Percentiles rank a stretch among this genome's conserved stretches.
Conservation (phyloP, 495 filamentous ascomycete species). For the Aspergillus campestris region DNA sequence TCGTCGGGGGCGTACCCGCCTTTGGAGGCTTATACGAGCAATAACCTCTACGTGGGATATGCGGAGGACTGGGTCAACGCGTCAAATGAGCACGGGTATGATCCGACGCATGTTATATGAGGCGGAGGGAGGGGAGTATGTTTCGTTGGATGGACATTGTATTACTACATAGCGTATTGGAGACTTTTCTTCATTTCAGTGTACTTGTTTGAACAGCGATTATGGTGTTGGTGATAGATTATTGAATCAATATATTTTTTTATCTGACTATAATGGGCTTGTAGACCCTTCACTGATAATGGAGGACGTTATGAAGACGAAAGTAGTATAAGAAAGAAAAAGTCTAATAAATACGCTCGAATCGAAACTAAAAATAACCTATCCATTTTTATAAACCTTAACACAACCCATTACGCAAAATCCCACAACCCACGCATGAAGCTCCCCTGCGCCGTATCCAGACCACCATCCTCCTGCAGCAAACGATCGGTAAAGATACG, state of each 20-base stretch:
- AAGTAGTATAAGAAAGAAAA: conserved; percentile 1
- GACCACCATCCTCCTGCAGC: conserved; percentile 35
- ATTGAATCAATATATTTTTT: neutral
- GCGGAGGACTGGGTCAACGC: conserved; percentile 1
- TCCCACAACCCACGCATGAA: conserved; percentile 34
- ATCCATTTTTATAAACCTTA: neutral
- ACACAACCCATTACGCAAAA: conserved; percentile 16
- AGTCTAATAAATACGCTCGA: neutral
- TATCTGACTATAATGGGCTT: neutral
- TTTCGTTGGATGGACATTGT: neutral
- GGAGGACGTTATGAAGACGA: conserved; percentile 7
- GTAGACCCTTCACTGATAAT: neutral
- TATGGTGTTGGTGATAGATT: conserved; percentile 7
- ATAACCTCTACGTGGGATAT: conserved; percentile 3
- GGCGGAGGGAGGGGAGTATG: neutral
- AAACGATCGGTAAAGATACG: conserved; percentile 57
- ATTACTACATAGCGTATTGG: too few relatives aligned
- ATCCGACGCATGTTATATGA: neutral
- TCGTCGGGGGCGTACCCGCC: conserved; percentile 6
- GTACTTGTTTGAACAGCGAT: neutral
- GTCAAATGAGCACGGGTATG: neutral
- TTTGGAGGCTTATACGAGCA: conserved; percentile 8
- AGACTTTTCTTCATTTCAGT: neutral
- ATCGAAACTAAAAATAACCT: neutral
- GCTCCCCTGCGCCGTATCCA: conserved; percentile 31